phyloP scores from a whole-genome alignment of 1,284 basidiomycete genomes.

The Pulchroboletus neoregius region DNA sequence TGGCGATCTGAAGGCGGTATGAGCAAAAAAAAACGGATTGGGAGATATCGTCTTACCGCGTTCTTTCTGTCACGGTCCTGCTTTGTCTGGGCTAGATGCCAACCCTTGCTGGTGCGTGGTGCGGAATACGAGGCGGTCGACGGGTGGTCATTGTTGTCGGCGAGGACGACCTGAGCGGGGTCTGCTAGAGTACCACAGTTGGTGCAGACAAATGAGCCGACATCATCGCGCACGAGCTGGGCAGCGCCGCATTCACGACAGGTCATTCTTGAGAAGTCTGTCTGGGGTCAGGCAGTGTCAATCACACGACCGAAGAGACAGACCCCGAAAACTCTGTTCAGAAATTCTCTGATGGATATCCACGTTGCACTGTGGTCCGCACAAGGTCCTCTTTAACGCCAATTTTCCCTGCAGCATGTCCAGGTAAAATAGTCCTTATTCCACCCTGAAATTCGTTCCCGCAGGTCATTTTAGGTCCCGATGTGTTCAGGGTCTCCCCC shows the following conservation, averaged over 20 bases:
- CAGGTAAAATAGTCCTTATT: background rate
- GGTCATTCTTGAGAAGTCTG: slow-evolving; percentile 20
- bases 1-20: slow-evolving; percentile 46
- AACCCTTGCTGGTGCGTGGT: slow-evolving; percentile 41
- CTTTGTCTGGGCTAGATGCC: slow-evolving; percentile 58
- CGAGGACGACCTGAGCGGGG: slow-evolving; percentile 54
- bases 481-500: slow-evolving; percentile 24
- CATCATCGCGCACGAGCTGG: slow-evolving; percentile 52
- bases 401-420: slow-evolving; percentile 1
- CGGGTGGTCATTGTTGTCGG: slow-evolving; percentile 40
- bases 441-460: background rate
- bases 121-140: slow-evolving; percentile 28
- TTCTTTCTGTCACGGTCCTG: slow-evolving; percentile 58
- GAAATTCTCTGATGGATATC: background rate
- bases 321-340: slow-evolving; percentile 31
- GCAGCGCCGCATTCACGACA: slow-evolving; percentile 52
- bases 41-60: slow-evolving; percentile 38
- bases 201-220: slow-evolving; percentile 59
- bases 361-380: background rate
- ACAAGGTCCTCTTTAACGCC: slow-evolving; percentile 10
- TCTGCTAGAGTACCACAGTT: slow-evolving; percentile 63
- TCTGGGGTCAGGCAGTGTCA: background rate
- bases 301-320: background rate
- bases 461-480: slow-evolving; percentile 11
- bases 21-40: background rate